Conservation (phyloP, 2,329 filamentous ascomycete species). For the Aspergillus clavatus region DNA sequence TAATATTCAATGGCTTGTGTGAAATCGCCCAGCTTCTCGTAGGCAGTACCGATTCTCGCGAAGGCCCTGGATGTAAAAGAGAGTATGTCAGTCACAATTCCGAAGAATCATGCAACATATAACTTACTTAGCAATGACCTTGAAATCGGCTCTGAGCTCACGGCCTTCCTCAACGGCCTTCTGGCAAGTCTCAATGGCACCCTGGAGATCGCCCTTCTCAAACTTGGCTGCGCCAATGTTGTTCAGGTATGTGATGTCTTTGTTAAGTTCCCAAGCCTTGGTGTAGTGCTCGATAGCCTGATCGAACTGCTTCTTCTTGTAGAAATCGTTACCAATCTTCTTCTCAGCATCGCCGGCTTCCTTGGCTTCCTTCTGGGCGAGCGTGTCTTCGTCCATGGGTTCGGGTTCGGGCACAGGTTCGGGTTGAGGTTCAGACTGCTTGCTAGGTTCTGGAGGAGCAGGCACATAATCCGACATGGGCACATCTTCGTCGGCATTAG, state of each 20-base stretch:
- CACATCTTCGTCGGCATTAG: constrained; percentile 65
- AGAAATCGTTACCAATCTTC: constrained; percentile 84
- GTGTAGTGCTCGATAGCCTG: constrained; percentile 89
- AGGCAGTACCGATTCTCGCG: constrained; percentile 85
- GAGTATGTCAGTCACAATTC: constrained; percentile 10
- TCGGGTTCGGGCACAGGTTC: constrained; percentile 60
- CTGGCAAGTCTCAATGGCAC: constrained; percentile 78
- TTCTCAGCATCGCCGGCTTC: constrained; percentile 92
- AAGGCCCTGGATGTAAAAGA: constrained; percentile 58
- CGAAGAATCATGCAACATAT: neutral
- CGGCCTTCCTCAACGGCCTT: constrained; percentile 88
- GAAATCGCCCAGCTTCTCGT: constrained; percentile 84
- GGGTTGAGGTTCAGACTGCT: constrained; percentile 53
- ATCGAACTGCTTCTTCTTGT: constrained; percentile 98
- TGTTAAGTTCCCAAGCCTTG: constrained; percentile 90
- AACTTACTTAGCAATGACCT: constrained; percentile 82
- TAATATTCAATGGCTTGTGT: constrained; percentile 79
- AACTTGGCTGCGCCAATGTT: constrained; percentile 92
- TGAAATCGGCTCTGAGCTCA: constrained; percentile 89
- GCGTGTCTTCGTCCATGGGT: constrained; percentile 73
- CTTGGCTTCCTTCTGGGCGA: constrained; percentile 84
- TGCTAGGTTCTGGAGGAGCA: constrained; percentile 39
- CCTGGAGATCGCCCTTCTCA: constrained; percentile 92
- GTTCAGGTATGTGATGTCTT: constrained; percentile 97
- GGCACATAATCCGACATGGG: constrained; percentile 69